Conservation (phyloP, 1,284 basidiomycete species). For the Trichosporon sp. region DNA sequence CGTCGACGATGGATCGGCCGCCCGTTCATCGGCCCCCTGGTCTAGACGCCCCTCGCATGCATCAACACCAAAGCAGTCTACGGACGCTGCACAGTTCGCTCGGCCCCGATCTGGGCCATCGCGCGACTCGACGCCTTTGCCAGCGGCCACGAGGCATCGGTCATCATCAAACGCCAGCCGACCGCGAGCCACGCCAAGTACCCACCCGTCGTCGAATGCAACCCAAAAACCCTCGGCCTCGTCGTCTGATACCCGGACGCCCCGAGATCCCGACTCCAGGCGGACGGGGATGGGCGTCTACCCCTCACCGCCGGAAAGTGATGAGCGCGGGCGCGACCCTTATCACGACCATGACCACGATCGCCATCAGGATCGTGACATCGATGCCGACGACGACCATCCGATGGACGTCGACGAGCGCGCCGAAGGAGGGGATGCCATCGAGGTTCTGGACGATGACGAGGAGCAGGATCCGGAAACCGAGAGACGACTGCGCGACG, state of each 20-base stretch:
- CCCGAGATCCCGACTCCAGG: background rate
- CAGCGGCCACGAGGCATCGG: background rate
- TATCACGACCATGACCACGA: background rate
- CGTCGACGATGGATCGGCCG: background rate
- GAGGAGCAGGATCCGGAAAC: conserved; percentile 14
- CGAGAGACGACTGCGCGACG: background rate
- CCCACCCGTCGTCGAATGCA: background rate
- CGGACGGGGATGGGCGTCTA: conserved; percentile 22
- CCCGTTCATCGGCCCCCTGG: background rate
- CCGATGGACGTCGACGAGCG: background rate
- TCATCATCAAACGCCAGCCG: background rate
- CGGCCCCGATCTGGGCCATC: background rate
- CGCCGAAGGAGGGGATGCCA: background rate
- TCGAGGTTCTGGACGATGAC: conserved; percentile 5
- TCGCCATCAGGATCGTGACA: conserved; percentile 6
- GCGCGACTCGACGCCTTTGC: background rate
- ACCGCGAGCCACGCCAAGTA: background rate
- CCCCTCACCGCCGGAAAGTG: conserved; percentile 40
- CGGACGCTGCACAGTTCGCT: conserved; percentile 12
- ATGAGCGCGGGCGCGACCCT: conserved; percentile 24
- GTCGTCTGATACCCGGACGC: background rate
- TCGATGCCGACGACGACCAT: background rate
- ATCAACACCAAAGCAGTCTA: background rate
- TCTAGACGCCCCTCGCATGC: background rate
- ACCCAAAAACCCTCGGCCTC: background rate